Percentiles rank a stretch among this genome's conserved stretches.
Evolutionary conservation across 2,329 filamentous ascomycete genomes (phyloP).

Genomic region (Albifimbria verrucaria): DNA sequence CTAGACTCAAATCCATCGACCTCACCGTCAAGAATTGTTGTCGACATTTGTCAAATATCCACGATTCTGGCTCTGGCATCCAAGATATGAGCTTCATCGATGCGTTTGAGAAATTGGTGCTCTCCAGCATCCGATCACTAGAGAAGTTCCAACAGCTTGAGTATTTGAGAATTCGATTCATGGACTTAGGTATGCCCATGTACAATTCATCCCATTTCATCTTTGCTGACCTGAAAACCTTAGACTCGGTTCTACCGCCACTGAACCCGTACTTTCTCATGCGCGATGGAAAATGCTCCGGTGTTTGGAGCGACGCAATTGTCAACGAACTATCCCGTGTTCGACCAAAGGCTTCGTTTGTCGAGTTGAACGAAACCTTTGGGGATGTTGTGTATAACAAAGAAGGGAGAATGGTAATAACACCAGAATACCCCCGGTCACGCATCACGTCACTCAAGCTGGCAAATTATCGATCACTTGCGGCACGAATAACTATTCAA

Average conservation of each 20-base stretch:
- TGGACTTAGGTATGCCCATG: constrained; percentile 59
- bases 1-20: constrained; percentile 62
- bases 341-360: constrained; percentile 56
- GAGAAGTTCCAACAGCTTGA: constrained; percentile 56
- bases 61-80: constrained; percentile 66
- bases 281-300: constrained; percentile 57
- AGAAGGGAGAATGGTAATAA: constrained; percentile 55
- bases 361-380: constrained; percentile 62
- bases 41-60: constrained; percentile 49
- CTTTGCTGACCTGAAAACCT: constrained; percentile 13
- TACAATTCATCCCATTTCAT: not conserved
- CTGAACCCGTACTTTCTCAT: constrained; percentile 72
- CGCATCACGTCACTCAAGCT: constrained; percentile 55
- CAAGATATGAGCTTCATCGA: constrained; percentile 70
- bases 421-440: constrained; percentile 50
- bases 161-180: constrained; percentile 68
- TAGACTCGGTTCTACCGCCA: constrained; percentile 66
- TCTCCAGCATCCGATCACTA: constrained; percentile 60
- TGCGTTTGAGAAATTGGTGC: constrained; percentile 66
- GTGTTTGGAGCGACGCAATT: constrained; percentile 70
- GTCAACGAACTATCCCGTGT: constrained; percentile 56
- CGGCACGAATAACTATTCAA: constrained; percentile 33
- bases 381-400: constrained; percentile 57
- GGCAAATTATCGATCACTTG: constrained; percentile 52
- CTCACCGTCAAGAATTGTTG: constrained; percentile 74